Evolutionary conservation across 2,329 filamentous ascomycete genomes (phyloP), one percentile per base, ranked within the genome.

Genomic region (Thermothelomyces thermophilus): DNA sequence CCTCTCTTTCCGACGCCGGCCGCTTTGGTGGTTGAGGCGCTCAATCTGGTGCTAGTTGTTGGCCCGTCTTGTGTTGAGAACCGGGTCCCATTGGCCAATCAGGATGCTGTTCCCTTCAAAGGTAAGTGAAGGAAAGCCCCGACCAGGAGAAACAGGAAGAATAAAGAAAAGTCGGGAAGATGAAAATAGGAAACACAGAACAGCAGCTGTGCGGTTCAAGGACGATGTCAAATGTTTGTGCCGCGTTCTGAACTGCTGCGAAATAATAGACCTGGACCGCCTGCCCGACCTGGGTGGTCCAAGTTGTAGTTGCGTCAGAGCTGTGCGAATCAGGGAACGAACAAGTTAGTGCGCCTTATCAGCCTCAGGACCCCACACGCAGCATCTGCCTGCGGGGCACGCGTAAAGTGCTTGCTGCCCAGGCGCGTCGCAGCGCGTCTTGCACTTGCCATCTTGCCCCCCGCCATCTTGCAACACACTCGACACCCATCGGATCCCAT

Each of bases 381-480:
- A 10, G 17, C n/a, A n/a, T n/a, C 42, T 46, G 40, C 31, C 37
- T 44, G 55, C 47, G 55, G 58, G 58, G 56, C 54, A 54, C 55
- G 58, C 55, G 55, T 58, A 56, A 41, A 57, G 50, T 58, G 56
- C 37, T 54, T 58, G 55, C 46, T 39, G 45, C 49, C 41, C 31
- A 46, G 39, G 46, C 56, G 56, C 57, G 51, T 55, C 43, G 11
- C 30, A 44, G 50, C 58, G 58, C 58, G 58, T 60, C 58, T 54
- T 44, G 42, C 36, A 35, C 30, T 26, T 41, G 33, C 37, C 26
- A 28, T 34, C 50, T 50, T 52, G 50, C 44, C 33, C 48, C 51
- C 53, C 56, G 46, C n/a, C 46, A 46, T 37, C 42, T 45, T 8
- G 10, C 41, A 37, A 17, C 17, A 22, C 44, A 46, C 26, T 17